Evolutionary conservation across 2,329 filamentous ascomycete species (phyloP).

Genomic region (Colletotrichum orchidophilum): DNA sequence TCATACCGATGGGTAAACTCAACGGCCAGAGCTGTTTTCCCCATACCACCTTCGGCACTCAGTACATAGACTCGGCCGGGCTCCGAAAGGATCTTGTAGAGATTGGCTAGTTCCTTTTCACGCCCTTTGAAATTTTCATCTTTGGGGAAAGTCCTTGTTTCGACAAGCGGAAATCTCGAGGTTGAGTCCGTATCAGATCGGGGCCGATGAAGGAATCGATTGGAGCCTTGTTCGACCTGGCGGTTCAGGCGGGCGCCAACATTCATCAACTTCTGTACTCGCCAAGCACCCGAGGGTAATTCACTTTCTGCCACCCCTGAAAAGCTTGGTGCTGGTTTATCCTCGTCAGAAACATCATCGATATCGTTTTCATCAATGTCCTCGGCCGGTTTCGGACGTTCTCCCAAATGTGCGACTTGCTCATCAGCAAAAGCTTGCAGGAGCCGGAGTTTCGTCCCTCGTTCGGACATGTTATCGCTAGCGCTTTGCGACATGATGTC

Average conservation of each 20-base stretch:
- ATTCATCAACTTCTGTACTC: constrained; percentile 1
- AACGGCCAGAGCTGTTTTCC: constrained; percentile 38
- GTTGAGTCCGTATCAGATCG: constrained; percentile 2
- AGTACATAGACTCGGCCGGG: constrained; percentile 34
- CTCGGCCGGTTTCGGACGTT: neutral
- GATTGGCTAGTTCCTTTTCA: constrained; percentile 30
- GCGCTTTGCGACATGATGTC: constrained; percentile 18
- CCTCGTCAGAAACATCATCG: constrained; percentile 6
- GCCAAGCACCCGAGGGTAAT: neutral
- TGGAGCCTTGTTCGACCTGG: neutral
- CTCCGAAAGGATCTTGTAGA: constrained; percentile 33
- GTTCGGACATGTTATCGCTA: constrained; percentile 11
- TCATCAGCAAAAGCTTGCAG: constrained; percentile 6
- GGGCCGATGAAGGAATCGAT: neutral
- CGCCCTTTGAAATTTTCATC: constrained; percentile 34
- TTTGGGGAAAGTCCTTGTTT: constrained; percentile 21
- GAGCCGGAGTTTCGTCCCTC: neutral
- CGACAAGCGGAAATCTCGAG: neutral
- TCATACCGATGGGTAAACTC: constrained; percentile 38
- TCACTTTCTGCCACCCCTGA: neutral
- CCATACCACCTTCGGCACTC: constrained; percentile 34
- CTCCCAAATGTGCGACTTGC: neutral
- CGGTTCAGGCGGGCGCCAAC: neutral
- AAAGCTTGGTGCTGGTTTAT: neutral
- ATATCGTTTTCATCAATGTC: constrained; percentile 4